These are phyloP conservation scores for Penicillium rolfsii DNA, from an alignment of 2,329 filamentous ascomycete genomes.

Conservation along the genomic window DNA sequence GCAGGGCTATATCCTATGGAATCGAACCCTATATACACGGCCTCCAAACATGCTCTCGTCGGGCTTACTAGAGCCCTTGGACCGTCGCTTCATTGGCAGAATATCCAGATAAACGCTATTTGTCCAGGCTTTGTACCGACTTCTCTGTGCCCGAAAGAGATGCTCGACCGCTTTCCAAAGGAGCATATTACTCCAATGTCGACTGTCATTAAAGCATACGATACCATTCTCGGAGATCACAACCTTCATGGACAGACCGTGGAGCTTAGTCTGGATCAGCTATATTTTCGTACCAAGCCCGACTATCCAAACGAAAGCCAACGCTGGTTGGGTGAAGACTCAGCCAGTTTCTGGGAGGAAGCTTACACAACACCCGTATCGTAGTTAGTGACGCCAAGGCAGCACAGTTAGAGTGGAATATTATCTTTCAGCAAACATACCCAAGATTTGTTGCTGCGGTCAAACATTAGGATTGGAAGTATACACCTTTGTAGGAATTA, in stretches of 20 bases:
- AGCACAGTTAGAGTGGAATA: background rate
- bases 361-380: background rate
- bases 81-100: background rate
- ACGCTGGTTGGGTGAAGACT: background rate
- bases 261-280: background rate
- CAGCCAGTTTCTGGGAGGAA: background rate
- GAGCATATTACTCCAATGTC: background rate
- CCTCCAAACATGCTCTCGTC: background rate
- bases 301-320: background rate
- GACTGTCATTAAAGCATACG: background rate
- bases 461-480: no score
- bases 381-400: background rate
- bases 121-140: background rate
- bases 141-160: background rate
- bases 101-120: background rate
- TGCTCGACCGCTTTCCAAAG: background rate
- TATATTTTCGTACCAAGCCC: background rate
- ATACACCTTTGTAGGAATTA: no score
- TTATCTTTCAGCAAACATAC: background rate
- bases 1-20: background rate
- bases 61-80: background rate
- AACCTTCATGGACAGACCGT: background rate
- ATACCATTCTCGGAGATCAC: background rate
- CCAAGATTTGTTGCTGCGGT: no score
- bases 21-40: background rate